Percentiles rank a stretch among this genome's conserved stretches.
Evolutionary conservation across 2,329 filamentous ascomycete species (phyloP).

Genomic region (Aspergillus awamori): DNA sequence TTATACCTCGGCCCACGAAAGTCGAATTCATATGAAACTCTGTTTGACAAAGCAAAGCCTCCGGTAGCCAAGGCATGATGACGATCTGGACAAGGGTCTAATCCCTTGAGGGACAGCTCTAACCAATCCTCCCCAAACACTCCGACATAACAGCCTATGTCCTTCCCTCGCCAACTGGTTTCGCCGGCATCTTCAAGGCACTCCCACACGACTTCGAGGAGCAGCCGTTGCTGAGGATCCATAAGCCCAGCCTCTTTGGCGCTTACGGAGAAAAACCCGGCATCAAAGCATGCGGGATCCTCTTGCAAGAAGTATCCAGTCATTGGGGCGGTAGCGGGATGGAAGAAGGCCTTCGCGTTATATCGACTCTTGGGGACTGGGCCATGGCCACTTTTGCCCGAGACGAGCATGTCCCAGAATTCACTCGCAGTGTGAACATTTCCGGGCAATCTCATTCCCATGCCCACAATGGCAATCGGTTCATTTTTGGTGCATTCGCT

Average conservation of each 20-base stretch:
- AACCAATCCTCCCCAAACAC: constrained; percentile 31
- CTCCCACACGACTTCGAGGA: constrained; percentile 38
- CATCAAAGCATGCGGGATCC: constrained; percentile 29
- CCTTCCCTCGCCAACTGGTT: constrained; percentile 30
- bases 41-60: constrained; percentile 13
- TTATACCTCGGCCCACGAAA: constrained; percentile 14
- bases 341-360: constrained; percentile 28
- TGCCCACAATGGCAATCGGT: background rate
- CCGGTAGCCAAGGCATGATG: constrained; percentile 13
- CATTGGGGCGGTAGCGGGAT: constrained; percentile 1
- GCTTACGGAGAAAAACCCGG: constrained; percentile 24
- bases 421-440: background rate
- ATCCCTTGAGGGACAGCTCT: constrained; percentile 20
- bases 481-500: too few relatives aligned
- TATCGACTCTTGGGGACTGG: constrained; percentile 24
- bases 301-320: constrained; percentile 34
- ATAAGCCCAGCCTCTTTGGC: constrained; percentile 20
- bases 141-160: constrained; percentile 34
- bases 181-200: constrained; percentile 35
- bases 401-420: background rate
- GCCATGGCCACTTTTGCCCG: background rate
- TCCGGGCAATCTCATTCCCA: background rate
- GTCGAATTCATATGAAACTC: constrained; percentile 16
- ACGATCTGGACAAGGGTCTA: background rate
- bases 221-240: constrained; percentile 38